These are phyloP conservation scores for Mycena epipterygia DNA, from an alignment of 768 basidiomycete species.

Conservation along the genomic window DNA sequence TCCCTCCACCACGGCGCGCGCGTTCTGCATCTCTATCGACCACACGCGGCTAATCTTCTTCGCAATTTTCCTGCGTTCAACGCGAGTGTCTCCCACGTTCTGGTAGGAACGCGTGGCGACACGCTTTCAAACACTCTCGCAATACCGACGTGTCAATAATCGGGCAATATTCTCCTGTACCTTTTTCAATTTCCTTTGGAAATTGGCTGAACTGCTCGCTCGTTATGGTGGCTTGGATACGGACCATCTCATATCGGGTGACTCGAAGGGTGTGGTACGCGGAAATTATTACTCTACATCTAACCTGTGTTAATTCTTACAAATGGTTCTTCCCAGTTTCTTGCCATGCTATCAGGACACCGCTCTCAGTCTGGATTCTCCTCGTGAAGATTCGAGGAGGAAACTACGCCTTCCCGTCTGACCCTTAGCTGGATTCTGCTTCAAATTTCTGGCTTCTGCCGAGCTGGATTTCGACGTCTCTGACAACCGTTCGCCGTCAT, in stretches of 20 bases:
- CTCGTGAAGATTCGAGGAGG: not conserved
- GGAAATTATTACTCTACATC: not conserved
- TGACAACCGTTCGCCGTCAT: not conserved
- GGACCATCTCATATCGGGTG: not conserved
- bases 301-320: not conserved
- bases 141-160: constrained; percentile 5
- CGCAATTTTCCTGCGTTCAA: not conserved
- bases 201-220: not conserved
- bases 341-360: not conserved
- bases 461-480: not conserved
- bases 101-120: constrained; percentile 3
- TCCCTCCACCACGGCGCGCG: not conserved
- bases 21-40: constrained; percentile 2
- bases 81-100: not conserved
- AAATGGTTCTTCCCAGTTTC: constrained; percentile 4
- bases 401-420: not conserved
- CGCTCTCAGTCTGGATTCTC: not conserved
- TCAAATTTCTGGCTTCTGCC: not conserved
- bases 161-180: not conserved
- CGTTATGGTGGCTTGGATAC: not conserved
- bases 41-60: not conserved
- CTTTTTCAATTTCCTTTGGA: not conserved
- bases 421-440: not conserved
- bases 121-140: not conserved
- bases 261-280: not conserved